These are phyloP conservation scores for Moesziomyces sp. DNA, from an alignment of 1,284 basidiomycete genomes.

Conservation along the genomic window DNA sequence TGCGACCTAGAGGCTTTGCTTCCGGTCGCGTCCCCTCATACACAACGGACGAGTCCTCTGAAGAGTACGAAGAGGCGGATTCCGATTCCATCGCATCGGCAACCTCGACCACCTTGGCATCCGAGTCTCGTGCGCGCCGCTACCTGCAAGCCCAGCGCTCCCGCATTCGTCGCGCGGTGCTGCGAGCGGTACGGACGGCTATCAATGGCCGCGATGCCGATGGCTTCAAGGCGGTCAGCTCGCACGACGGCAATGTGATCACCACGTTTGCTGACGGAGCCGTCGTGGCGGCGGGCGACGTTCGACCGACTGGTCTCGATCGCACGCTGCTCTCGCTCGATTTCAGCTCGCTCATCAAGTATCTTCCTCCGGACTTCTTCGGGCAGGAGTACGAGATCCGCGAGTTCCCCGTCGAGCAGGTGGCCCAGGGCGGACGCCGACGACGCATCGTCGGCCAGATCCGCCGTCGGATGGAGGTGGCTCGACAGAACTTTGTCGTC, in stretches of 20 bases:
- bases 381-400: constrained; percentile 62
- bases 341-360: constrained; percentile 51
- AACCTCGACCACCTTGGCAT: constrained; percentile 19
- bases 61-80: constrained; percentile 38
- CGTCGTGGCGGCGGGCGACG: constrained; percentile 23
- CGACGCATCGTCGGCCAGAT: constrained; percentile 59
- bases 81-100: constrained; percentile 26
- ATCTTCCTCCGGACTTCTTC: constrained; percentile 56
- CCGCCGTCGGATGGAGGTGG: constrained; percentile 61
- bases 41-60: constrained; percentile 34
- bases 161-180: constrained; percentile 54
- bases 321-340: constrained; percentile 52
- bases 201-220: constrained; percentile 60
- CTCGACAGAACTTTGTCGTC: constrained; percentile 62
- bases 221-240: constrained; percentile 37
- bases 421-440: constrained; percentile 49
- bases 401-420: constrained; percentile 62
- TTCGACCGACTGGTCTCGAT: constrained; percentile 24
- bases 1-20: constrained; percentile 13
- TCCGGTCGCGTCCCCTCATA: constrained; percentile 12
- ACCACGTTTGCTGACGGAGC: constrained; percentile 36
- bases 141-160: constrained; percentile 53
- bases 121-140: constrained; percentile 37
- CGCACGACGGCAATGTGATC: constrained; percentile 39
- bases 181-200: constrained; percentile 57